phyloP scores from a whole-genome alignment of 169 alveolate genomes.

The Babesia bovis region DNA sequence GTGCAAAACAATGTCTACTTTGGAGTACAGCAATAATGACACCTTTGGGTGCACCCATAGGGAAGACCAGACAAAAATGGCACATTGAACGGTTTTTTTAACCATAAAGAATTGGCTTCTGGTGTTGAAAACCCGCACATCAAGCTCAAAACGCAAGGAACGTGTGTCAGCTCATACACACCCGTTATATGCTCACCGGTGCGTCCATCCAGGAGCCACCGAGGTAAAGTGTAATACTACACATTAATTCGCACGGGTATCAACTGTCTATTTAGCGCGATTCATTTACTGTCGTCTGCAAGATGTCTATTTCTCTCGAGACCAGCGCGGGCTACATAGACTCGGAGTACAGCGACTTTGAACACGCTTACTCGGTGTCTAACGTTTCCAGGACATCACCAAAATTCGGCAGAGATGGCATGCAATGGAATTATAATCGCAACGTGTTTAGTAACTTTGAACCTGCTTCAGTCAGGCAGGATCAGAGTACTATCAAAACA shows the following conservation, averaged over 20 bases:
- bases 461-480: not conserved
- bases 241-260: not conserved
- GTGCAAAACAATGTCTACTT: too few species aligned
- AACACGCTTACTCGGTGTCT: constrained; percentile 32
- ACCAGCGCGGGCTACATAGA: constrained; percentile 63
- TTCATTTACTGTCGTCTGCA: not conserved
- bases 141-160: too few species aligned
- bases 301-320: constrained; percentile 18
- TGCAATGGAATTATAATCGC: constrained; percentile 21
- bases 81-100: too few species aligned
- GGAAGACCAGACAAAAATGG: too few species aligned
- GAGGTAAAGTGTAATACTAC: not conserved
- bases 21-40: too few species aligned
- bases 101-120: too few species aligned
- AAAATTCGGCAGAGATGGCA: constrained; percentile 20
- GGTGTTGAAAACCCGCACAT: too few species aligned
- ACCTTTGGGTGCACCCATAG: too few species aligned
- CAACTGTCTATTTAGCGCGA: not conserved
- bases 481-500: not conserved
- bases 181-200: constrained; percentile 30
- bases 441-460: not conserved
- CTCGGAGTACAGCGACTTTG: constrained; percentile 67
- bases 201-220: constrained; percentile 1
- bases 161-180: constrained; percentile 1
- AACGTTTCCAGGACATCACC: constrained; percentile 12